A percentile compares a stretch with the other conserved stretches of the same genome.
phyloP scores from a whole-genome alignment of 2,329 filamentous ascomycete species.

The Fusarium sublunatum region DNA sequence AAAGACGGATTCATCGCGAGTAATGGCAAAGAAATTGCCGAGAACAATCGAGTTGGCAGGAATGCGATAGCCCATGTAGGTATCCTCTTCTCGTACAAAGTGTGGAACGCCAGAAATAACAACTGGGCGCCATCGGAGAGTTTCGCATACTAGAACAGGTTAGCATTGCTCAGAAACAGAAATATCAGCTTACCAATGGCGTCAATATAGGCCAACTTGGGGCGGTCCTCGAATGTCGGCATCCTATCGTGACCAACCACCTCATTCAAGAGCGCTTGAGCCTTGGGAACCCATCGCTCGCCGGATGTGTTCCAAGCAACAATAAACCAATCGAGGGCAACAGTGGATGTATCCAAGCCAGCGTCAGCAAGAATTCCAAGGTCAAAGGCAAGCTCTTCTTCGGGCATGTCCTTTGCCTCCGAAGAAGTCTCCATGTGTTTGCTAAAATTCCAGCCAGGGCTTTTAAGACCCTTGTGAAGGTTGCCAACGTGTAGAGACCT shows the following conservation, averaged over 20 bases:
- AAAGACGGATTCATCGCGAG: slow-evolving; percentile 52
- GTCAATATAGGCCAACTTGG: slow-evolving; percentile 56
- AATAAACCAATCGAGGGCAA: slow-evolving; percentile 49
- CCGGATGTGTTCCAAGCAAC: slow-evolving; percentile 46
- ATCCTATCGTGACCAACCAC: slow-evolving; percentile 55
- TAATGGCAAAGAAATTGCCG: slow-evolving; percentile 56
- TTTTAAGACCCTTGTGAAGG: slow-evolving; percentile 35
- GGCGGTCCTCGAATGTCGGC: slow-evolving; percentile 54
- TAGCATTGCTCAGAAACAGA: neutral
- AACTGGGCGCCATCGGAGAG: slow-evolving; percentile 58
- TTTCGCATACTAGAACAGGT: slow-evolving; percentile 45
- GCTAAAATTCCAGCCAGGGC: slow-evolving; percentile 48
- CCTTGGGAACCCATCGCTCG: slow-evolving; percentile 47
- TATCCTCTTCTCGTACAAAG: slow-evolving; percentile 50
- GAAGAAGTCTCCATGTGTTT: slow-evolving; percentile 43
- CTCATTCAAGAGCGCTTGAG: slow-evolving; percentile 55
- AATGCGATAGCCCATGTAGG: slow-evolving; percentile 55
- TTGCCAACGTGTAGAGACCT: slow-evolving; percentile 44
- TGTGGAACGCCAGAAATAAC: slow-evolving; percentile 53
- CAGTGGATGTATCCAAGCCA: slow-evolving; percentile 47
- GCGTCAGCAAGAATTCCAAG: slow-evolving; percentile 48
- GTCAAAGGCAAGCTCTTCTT: slow-evolving; percentile 49
- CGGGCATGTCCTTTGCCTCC: slow-evolving; percentile 40
- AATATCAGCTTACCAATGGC: slow-evolving; percentile 49
- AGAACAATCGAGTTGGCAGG: slow-evolving; percentile 58